phyloP scores from a whole-genome alignment of 2,329 filamentous ascomycete genomes.

The Aspergillus transmontanensis region DNA sequence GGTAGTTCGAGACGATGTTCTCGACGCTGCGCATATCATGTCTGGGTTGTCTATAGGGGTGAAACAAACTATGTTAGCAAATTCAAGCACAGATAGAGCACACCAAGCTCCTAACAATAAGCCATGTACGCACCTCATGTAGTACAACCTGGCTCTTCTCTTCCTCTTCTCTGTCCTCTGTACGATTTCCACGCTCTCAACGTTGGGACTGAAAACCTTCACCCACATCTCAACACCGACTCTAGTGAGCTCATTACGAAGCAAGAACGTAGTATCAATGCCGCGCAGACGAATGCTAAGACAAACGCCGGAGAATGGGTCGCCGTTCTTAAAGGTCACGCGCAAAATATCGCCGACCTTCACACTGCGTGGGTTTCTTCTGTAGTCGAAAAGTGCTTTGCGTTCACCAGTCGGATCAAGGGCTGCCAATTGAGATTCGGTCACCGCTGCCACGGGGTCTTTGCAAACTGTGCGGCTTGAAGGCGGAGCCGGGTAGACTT shows the following conservation, averaged over 20 bases:
- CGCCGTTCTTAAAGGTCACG: constrained; percentile 79
- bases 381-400: constrained; percentile 74
- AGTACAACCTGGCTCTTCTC: constrained; percentile 83
- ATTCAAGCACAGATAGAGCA: not conserved
- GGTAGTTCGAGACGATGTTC: constrained; percentile 70
- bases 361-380: constrained; percentile 74
- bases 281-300: constrained; percentile 85
- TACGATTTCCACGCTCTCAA: constrained; percentile 90
- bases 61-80: constrained; percentile 15
- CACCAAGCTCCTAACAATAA: not conserved
- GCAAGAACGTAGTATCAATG: constrained; percentile 82
- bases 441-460: constrained; percentile 70
- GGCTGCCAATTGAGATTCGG: constrained; percentile 66
- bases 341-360: constrained; percentile 89
- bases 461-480: constrained; percentile 42
- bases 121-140: constrained; percentile 65
- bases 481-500: constrained; percentile 54
- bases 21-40: constrained; percentile 88
- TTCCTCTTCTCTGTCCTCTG: constrained; percentile 83
- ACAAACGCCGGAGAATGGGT: constrained; percentile 87
- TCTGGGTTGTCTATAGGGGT: constrained; percentile 61
- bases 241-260: constrained; percentile 83
- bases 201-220: constrained; percentile 89
- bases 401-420: constrained; percentile 87
- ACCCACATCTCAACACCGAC: constrained; percentile 96